Percentiles rank a stretch among this genome's conserved stretches.
Conservation (phyloP, 2,329 filamentous ascomycete genomes). For the Fusarium subtropicale region DNA sequence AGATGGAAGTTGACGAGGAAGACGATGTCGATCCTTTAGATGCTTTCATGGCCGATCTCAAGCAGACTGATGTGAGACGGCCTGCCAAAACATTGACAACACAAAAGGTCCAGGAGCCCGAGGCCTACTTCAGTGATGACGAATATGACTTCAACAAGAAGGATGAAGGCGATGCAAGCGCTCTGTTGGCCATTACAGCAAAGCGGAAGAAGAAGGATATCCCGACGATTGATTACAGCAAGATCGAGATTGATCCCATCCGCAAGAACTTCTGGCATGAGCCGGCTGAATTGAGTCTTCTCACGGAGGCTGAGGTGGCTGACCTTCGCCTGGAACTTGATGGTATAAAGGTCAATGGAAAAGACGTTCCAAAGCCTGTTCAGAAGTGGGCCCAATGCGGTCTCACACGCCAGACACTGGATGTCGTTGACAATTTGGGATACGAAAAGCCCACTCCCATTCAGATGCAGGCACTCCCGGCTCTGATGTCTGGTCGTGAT, state of each 20-base stretch:
- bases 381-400: slow-evolving; percentile 98
- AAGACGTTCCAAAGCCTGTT: slow-evolving; percentile 91
- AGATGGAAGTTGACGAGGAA: slow-evolving; percentile 69
- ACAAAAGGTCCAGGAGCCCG: slow-evolving; percentile 73
- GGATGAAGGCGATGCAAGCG: slow-evolving; percentile 60
- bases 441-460: slow-evolving; percentile 94
- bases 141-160: slow-evolving; percentile 70
- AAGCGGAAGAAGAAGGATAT: slow-evolving; percentile 95
- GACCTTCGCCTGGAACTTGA: slow-evolving; percentile 89
- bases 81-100: slow-evolving; percentile 50
- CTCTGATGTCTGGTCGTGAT: slow-evolving; percentile 95
- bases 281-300: slow-evolving; percentile 81
- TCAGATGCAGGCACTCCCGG: slow-evolving; percentile 92
- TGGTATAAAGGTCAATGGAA: slow-evolving; percentile 92
- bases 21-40: slow-evolving; percentile 90
- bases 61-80: slow-evolving; percentile 64
- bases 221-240: slow-evolving; percentile 86
- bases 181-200: slow-evolving; percentile 65
- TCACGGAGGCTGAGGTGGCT: slow-evolving; percentile 86
- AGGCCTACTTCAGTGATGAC: slow-evolving; percentile 90
- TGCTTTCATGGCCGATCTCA: slow-evolving; percentile 89
- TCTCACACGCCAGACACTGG: slow-evolving; percentile 84
- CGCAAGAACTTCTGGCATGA: slow-evolving; percentile 96
- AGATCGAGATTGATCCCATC: slow-evolving; percentile 85
- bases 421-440: slow-evolving; percentile 83